phyloP scores from a whole-genome alignment of 2,329 filamentous ascomycete species.

The Bipolaris oryzae region DNA sequence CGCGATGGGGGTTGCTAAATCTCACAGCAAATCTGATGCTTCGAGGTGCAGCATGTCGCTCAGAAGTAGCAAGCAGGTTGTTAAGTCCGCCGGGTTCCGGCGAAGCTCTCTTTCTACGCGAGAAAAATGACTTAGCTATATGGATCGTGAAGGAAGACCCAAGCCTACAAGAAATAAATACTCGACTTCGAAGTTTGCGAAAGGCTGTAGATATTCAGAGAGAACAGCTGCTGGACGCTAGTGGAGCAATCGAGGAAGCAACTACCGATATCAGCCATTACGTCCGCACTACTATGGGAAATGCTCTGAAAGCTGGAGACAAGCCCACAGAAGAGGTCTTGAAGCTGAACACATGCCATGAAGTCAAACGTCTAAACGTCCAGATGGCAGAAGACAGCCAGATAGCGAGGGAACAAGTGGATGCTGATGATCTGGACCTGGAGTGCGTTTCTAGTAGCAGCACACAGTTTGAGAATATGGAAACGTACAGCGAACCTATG shows the following conservation, averaged over 20 bases:
- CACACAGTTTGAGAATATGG: constrained; percentile 10
- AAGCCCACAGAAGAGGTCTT: neutral
- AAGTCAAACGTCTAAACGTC: constrained; percentile 5
- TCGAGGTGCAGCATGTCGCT: constrained; percentile 1
- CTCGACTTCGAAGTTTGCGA: constrained; percentile 3
- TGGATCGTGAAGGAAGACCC: constrained; percentile 6
- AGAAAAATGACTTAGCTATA: constrained; percentile 5
- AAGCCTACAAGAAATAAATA: constrained; percentile 15
- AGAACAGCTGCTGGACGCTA: constrained; percentile 7
- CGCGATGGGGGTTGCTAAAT: neutral
- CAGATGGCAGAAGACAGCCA: neutral
- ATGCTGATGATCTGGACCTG: too few species aligned
- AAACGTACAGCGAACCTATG: constrained; percentile 1
- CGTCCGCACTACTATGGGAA: neutral
- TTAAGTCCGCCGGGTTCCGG: neutral
- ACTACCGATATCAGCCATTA: constrained; percentile 7
- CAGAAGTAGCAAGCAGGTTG: constrained; percentile 8
- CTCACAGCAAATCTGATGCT: constrained; percentile 12
- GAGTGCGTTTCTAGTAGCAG: too few species aligned
- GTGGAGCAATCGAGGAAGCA: constrained; percentile 6
- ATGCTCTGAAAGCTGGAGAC: neutral
- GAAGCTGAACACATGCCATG: constrained; percentile 1
- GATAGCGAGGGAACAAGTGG: too few species aligned
- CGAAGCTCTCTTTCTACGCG: neutral
- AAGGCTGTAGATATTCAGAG: neutral